Conservation (phyloP, 805 yeast species). For the Zygosaccharomyces kombuchaensis region DNA sequence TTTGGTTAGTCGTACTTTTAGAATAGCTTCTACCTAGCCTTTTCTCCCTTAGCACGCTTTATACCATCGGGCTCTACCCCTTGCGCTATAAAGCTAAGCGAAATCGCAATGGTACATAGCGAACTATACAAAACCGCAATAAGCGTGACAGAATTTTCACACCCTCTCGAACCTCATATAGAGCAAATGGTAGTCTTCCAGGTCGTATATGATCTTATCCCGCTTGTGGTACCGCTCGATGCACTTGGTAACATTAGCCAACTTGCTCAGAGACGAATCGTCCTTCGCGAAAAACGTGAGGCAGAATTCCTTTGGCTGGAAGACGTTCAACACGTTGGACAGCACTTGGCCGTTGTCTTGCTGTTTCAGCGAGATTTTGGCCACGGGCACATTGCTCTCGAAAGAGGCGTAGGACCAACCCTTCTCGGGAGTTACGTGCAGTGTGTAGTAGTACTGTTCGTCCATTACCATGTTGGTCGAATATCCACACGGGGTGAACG, state of each 20-base stretch:
- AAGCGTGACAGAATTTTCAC: background rate
- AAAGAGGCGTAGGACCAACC: conserved; percentile 97
- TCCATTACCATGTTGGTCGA: conserved; percentile 78
- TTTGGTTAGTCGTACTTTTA: too few species aligned
- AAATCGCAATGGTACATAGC: too few species aligned
- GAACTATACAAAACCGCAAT: too few species aligned
- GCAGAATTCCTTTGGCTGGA: conserved; percentile 75
- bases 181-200: conserved; percentile 67
- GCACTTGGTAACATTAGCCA: conserved; percentile 35
- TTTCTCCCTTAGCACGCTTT: too few species aligned
- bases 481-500: conserved; percentile 92
- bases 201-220: conserved; percentile 69
- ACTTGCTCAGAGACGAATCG: conserved; percentile 35
- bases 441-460: conserved; percentile 65
- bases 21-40: too few species aligned
- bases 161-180: conserved; percentile 57
- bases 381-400: conserved; percentile 74
- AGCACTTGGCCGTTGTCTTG: conserved; percentile 53
- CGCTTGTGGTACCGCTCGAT: conserved; percentile 45
- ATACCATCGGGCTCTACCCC: too few species aligned
- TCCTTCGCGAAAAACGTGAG: conserved; percentile 44
- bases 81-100: too few species aligned
- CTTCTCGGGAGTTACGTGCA: conserved; percentile 89
- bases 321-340: conserved; percentile 53
- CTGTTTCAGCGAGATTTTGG: conserved; percentile 31